Conservation (phyloP, 345 rosid species). For the Cardamine resedifolia region DNA sequence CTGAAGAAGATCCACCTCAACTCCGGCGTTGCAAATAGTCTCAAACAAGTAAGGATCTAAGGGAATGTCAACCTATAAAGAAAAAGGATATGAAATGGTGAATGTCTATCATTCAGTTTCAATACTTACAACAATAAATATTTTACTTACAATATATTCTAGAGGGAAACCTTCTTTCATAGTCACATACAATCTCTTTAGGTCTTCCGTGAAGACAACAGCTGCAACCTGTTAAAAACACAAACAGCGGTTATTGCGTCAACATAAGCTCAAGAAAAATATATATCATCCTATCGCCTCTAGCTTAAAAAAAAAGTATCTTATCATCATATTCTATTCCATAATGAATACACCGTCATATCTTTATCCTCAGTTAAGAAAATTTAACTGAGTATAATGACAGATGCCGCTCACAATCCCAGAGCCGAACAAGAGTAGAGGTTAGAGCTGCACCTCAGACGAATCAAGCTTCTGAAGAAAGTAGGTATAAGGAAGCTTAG, state of each 20-base stretch:
- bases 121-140: slow-evolving; percentile 21
- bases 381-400: slow-evolving; percentile 3
- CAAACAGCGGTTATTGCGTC: slow-evolving; percentile 3
- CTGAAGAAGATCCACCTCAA: slow-evolving; percentile 95
- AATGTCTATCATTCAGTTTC: slow-evolving; percentile 19
- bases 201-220: slow-evolving; percentile 90
- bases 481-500: slow-evolving; percentile 86
- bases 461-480: slow-evolving; percentile 89
- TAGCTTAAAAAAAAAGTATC: not conserved
- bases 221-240: slow-evolving; percentile 74
- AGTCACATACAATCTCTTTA: slow-evolving; percentile 79
- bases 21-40: slow-evolving; percentile 77
- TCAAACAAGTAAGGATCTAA: slow-evolving; percentile 93
- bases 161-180: slow-evolving; percentile 97
- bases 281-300: not conserved
- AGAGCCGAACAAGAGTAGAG: not conserved
- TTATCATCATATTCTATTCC: not conserved
- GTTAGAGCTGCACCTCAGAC: slow-evolving; percentile 61
- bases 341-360: not conserved
- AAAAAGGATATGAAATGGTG: slow-evolving; percentile 27
- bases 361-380: not conserved
- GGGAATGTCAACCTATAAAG: slow-evolving; percentile 82
- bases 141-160: slow-evolving; percentile 79
- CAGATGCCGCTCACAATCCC: slow-evolving; percentile 3
- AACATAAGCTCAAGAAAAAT: slow-evolving; percentile 22